Evolutionary conservation across 139 green algal species (phyloP).

Genomic region (Chlamydomonas sphaeroides): DNA sequence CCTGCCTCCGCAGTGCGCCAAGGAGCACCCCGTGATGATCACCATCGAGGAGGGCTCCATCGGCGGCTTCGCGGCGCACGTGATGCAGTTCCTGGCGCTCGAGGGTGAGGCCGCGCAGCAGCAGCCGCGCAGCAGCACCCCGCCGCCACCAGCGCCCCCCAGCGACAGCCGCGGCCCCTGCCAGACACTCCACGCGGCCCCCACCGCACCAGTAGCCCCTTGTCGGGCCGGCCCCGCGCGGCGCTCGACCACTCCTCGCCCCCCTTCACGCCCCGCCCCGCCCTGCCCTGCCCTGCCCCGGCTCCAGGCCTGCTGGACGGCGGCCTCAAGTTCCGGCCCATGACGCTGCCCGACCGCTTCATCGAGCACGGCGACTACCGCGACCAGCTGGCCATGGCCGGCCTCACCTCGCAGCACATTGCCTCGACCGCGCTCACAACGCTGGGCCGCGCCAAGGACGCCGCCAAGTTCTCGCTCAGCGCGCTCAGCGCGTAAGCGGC

Average conservation of each 20-base stretch:
- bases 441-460: slow-evolving; percentile 57
- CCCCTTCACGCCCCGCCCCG: neutral
- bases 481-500: neutral
- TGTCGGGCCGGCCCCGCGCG: too few relatives aligned
- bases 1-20: slow-evolving; percentile 52
- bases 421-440: slow-evolving; percentile 84
- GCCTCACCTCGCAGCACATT: slow-evolving; percentile 89
- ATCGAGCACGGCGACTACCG: slow-evolving; percentile 91
- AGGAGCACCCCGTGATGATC: slow-evolving; percentile 92
- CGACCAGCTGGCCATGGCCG: slow-evolving; percentile 93
- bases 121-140: too few relatives aligned
- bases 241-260: too few relatives aligned
- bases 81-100: slow-evolving; percentile 90
- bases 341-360: slow-evolving; percentile 94
- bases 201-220: too few relatives aligned
- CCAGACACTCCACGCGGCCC: too few relatives aligned
- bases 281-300: neutral
- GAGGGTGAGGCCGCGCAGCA: slow-evolving; percentile 79
- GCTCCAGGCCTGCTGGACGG: slow-evolving; percentile 87
- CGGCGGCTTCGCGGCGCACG: slow-evolving; percentile 96
- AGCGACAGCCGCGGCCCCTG: too few relatives aligned
- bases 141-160: too few relatives aligned
- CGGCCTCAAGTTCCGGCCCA: slow-evolving; percentile 92
- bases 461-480: slow-evolving; percentile 49
- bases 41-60: slow-evolving; percentile 97